These are phyloP conservation scores for Grosmannia serpens DNA, from an alignment of 2,329 filamentous ascomycete species.

Conservation along the genomic window DNA sequence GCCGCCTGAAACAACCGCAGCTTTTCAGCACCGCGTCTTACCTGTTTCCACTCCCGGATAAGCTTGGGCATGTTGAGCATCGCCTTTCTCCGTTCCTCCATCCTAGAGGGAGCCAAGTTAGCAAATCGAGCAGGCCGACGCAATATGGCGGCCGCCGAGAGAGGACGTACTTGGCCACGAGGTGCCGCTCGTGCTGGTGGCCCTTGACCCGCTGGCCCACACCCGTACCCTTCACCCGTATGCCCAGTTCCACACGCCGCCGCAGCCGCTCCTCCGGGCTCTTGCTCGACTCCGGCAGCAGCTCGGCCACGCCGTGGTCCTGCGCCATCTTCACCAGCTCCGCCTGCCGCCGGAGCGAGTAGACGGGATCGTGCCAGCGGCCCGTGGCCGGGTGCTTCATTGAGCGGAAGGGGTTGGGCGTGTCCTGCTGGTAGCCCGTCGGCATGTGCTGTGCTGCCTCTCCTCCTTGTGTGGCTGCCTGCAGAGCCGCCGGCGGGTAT, in stretches of 20 bases:
- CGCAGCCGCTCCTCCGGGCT: slow-evolving; percentile 59
- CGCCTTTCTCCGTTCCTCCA: slow-evolving; percentile 81
- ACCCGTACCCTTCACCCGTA: slow-evolving; percentile 86
- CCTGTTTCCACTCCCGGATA: slow-evolving; percentile 88
- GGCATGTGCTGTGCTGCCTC: slow-evolving; percentile 20
- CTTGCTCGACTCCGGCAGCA: slow-evolving; percentile 69
- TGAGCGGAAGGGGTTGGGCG: slow-evolving; percentile 70
- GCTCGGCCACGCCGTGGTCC: slow-evolving; percentile 65
- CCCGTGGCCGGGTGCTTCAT: slow-evolving; percentile 69
- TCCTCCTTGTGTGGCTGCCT: slow-evolving; percentile 28
- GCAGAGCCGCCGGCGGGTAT: slow-evolving; percentile 63
- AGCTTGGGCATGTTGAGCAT: slow-evolving; percentile 93
- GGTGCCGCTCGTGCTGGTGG: slow-evolving; percentile 78
- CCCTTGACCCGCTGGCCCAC: slow-evolving; percentile 91
- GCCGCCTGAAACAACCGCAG: background rate
- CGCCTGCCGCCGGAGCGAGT: slow-evolving; percentile 77
- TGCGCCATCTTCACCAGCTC: slow-evolving; percentile 80
- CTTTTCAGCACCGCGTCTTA: slow-evolving; percentile 30
- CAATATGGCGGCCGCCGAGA: background rate
- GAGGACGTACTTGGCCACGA: slow-evolving; percentile 56
- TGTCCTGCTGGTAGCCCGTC: slow-evolving; percentile 42
- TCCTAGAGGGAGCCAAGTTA: slow-evolving; percentile 29
- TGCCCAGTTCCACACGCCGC: slow-evolving; percentile 63
- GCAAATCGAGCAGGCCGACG: background rate
- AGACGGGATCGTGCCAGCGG: slow-evolving; percentile 72